Conservation (phyloP, 768 basidiomycete genomes). For the Lentinula aciculospora region DNA sequence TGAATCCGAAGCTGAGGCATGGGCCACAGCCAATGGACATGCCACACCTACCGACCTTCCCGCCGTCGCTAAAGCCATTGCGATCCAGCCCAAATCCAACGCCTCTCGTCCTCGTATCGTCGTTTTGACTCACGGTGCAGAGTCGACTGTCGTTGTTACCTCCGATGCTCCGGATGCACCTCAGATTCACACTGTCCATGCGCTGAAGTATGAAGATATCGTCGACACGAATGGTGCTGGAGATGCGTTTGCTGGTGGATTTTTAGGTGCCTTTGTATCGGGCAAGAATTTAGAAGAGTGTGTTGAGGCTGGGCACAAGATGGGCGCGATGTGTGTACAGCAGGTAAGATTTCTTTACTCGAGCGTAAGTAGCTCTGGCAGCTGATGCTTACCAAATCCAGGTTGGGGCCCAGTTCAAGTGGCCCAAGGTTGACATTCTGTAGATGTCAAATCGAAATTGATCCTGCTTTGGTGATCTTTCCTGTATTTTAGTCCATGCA, state of each 20-base stretch:
- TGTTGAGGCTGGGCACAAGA: slow-evolving; percentile 80
- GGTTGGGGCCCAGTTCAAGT: slow-evolving; percentile 7
- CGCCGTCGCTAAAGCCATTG: slow-evolving; percentile 70
- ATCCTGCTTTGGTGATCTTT: not conserved
- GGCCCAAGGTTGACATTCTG: slow-evolving; percentile 7
- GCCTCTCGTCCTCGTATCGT: slow-evolving; percentile 71
- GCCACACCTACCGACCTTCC: slow-evolving; percentile 60
- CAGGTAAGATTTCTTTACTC: slow-evolving; percentile 39
- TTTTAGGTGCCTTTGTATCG: slow-evolving; percentile 77
- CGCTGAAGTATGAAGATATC: slow-evolving; percentile 57
- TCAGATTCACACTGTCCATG: slow-evolving; percentile 53
- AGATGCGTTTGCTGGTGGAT: slow-evolving; percentile 95
- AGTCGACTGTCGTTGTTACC: slow-evolving; percentile 72
- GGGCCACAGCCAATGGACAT: slow-evolving; percentile 69
- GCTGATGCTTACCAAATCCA: not conserved
- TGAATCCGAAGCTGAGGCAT: slow-evolving; percentile 89
- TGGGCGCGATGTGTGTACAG: slow-evolving; percentile 83
- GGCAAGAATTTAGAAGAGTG: slow-evolving; percentile 76
- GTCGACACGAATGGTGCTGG: slow-evolving; percentile 99
- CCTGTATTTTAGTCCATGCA: not conserved
- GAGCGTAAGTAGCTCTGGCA: not conserved
- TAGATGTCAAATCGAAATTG: not conserved
- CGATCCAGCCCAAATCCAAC: slow-evolving; percentile 72
- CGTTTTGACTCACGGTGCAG: slow-evolving; percentile 86
- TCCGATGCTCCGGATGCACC: slow-evolving; percentile 48